Conservation (phyloP, 768 basidiomycete genomes). For the Postia placenta region DNA sequence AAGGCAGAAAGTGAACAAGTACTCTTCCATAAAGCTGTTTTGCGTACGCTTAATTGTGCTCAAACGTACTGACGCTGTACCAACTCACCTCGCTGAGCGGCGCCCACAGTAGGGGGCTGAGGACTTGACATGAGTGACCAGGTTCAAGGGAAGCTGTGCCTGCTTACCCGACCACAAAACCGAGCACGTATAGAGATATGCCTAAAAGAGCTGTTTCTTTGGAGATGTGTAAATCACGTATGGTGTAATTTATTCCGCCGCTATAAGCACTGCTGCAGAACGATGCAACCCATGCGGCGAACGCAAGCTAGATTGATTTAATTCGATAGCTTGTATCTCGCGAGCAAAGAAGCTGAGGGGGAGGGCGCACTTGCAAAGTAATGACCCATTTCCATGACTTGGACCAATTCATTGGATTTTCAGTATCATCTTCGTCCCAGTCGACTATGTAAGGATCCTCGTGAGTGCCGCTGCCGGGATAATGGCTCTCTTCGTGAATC, state of each 20-base stretch:
- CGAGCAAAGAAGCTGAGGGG: not conserved
- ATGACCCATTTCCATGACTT: constrained; percentile 44
- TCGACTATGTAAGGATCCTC: constrained; percentile 49
- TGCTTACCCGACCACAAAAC: constrained; percentile 51
- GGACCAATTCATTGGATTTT: constrained; percentile 54
- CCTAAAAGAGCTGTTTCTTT: constrained; percentile 51
- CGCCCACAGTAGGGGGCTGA: constrained; percentile 45
- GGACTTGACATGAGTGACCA: not conserved
- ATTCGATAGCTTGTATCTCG: not conserved
- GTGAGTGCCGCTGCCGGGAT: constrained; percentile 40
- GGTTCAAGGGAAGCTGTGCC: not conserved
- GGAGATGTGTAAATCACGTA: constrained; percentile 41
- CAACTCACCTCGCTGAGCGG: constrained; percentile 46
- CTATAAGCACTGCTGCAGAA: constrained; percentile 55
- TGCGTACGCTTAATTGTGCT: too few species aligned
- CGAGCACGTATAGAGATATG: constrained; percentile 57
- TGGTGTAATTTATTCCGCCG: constrained; percentile 41
- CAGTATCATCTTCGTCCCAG: constrained; percentile 44
- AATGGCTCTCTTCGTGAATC: constrained; percentile 14
- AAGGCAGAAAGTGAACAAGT: too few species aligned
- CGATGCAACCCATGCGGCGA: constrained; percentile 51
- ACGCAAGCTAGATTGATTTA: constrained; percentile 24
- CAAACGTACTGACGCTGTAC: not conserved
- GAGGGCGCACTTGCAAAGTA: constrained; percentile 38
- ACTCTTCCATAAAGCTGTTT: too few species aligned